These are phyloP conservation scores for Plasmodium gonderi DNA, from an alignment of 169 alveolate genomes.

Conservation along the genomic window DNA sequence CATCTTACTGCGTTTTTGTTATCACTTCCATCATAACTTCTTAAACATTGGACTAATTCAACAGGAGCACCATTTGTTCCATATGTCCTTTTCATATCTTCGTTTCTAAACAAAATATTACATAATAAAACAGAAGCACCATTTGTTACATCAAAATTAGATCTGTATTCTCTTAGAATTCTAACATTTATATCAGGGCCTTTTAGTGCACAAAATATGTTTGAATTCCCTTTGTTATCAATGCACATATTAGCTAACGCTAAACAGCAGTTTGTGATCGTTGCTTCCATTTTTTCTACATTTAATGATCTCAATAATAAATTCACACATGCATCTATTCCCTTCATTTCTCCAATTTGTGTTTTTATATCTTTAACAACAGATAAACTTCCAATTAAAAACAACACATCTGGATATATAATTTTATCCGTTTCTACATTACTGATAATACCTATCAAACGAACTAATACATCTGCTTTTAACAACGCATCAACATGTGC, in stretches of 20 bases:
- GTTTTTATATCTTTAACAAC: conserved; percentile 85
- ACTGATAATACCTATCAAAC: conserved; percentile 73
- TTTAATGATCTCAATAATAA: conserved; percentile 77
- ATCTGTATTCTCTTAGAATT: conserved; percentile 82
- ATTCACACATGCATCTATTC: conserved; percentile 80
- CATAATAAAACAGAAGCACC: conserved; percentile 91
- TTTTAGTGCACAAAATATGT: conserved; percentile 83
- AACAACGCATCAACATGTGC: conserved; percentile 84
- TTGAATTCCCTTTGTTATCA: conserved; percentile 87
- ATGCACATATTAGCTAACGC: conserved; percentile 92
- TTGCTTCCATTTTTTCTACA: conserved; percentile 82
- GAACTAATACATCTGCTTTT: conserved; percentile 81
- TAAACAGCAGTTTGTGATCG: conserved; percentile 90
- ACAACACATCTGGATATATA: conserved; percentile 88
- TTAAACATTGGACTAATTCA: conserved; percentile 88
- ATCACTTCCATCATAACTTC: conserved; percentile 84
- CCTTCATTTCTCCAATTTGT: conserved; percentile 83
- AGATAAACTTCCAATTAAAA: conserved; percentile 88
- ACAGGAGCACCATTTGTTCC: conserved; percentile 91
- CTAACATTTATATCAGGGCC: conserved; percentile 91
- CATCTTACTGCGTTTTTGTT: conserved; percentile 88
- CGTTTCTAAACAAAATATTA: conserved; percentile 90
- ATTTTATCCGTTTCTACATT: conserved; percentile 79
- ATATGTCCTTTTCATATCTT: conserved; percentile 85
- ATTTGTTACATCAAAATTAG: conserved; percentile 88